Base-by-base conservation (phyloP, 2,329 filamentous ascomycete species). In the Diaporthe humulicola region DNA sequence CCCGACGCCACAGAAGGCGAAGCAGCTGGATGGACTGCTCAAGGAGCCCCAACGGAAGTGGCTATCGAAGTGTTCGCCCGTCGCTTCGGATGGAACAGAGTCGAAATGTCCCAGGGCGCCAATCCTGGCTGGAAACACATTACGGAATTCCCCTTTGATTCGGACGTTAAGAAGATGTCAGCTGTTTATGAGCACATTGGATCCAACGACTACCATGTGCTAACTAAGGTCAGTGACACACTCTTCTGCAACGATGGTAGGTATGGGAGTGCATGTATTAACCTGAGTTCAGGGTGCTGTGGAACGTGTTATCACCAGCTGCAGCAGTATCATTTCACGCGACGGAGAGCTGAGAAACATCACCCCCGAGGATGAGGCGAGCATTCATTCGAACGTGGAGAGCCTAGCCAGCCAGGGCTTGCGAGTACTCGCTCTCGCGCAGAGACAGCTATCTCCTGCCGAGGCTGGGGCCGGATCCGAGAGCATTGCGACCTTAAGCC, bases 21-120 rank as follows among this genome's bases (percentile, higher is more conserved):
- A 17, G 5, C 42, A 45, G 15, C 42, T 45, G 42, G 42, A 7
- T 45, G 42, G 42, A 45, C 6, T 7, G 42, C 42, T 45, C 42
- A 88, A 67, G 91, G 90, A 36, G 90, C 91, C 78, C 89, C 90
- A 1, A 93, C 92, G 0, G 91, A 93, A 77, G 92, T 93, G 73
- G 91, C 92, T 5, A 91, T 93, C 58, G 91, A 93, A 77, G 91
- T 93, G 1, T 92, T 93, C 78, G 90, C 91, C 19, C 88, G 87
- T 66, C 89, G 92, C 17, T 93, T 93, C 78, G 84, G 88, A 42
- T 89, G 88, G 84, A 88, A 89, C 64, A 85, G 88, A 33, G 82
- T 56, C 2, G 52, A 86, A 25, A 82, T 84, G 38, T 87, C 87
- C 78, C 86, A 85, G 0, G 87, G 85, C 12, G 82, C 87, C 1